phyloP scores from a whole-genome alignment of 805 yeast genomes.

The Cyberlindnera misumaiensis region DNA sequence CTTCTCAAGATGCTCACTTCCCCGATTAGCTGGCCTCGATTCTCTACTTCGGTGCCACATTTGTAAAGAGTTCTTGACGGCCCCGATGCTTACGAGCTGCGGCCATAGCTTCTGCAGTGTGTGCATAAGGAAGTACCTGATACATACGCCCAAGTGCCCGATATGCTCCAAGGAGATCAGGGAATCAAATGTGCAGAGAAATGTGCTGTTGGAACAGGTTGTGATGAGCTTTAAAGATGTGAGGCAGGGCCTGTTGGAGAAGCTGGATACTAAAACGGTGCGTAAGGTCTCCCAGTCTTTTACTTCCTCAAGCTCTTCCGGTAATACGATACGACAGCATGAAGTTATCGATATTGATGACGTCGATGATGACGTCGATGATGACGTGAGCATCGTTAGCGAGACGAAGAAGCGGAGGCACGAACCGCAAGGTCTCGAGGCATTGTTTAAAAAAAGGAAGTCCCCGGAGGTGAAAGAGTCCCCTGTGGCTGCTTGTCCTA shows the following conservation, averaged over 20 bases:
- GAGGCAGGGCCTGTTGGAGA: conserved; percentile 33
- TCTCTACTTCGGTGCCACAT: conserved; percentile 74
- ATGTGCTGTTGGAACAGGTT: conserved; percentile 65
- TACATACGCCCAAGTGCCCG: conserved; percentile 63
- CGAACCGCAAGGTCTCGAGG: conserved; percentile 11
- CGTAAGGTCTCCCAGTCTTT: no score
- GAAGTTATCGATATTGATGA: conserved; percentile 13
- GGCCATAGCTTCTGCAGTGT: conserved; percentile 86
- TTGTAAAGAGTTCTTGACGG: conserved; percentile 73
- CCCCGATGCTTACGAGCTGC: conserved; percentile 81
- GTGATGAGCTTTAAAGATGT: conserved; percentile 42
- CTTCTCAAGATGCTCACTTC: conserved; percentile 50
- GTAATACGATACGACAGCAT: neutral
- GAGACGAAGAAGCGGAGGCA: conserved; percentile 19
- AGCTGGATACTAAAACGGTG: conserved; percentile 12
- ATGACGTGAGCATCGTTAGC: conserved; percentile 24
- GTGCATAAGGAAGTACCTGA: conserved; percentile 69
- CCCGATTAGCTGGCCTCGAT: conserved; percentile 56
- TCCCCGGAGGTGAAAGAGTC: neutral
- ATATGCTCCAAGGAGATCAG: conserved; percentile 64
- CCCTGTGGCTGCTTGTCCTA: conserved; percentile 49
- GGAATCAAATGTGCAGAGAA: conserved; percentile 64
- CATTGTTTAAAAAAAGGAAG: conserved; percentile 14
- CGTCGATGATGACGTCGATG: conserved; percentile 17
- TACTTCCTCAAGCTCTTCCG: no score